Percentiles rank a stretch among this genome's conserved stretches.
Evolutionary conservation across 2,329 filamentous ascomycete species (phyloP).

Genomic region (Davidsoniella virescens): DNA sequence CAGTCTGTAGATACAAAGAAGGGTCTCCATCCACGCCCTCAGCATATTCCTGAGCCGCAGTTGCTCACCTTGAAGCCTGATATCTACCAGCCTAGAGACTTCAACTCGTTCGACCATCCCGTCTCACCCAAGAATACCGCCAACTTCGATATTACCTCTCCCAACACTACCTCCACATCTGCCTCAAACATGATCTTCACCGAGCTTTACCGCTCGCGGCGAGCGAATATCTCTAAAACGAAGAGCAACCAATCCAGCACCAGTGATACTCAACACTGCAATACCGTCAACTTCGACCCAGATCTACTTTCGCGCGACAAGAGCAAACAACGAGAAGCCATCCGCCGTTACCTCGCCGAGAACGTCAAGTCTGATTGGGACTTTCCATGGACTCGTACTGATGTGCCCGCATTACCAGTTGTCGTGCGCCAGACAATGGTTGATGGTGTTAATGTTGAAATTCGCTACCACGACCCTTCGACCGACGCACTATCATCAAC

Average conservation of each 20-base stretch:
- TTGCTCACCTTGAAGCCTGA: constrained; percentile 8
- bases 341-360: constrained; percentile 36
- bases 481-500: constrained; percentile 2
- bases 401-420: constrained; percentile 13
- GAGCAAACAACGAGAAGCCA: constrained; percentile 44
- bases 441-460: constrained; percentile 3
- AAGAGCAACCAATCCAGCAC: constrained; percentile 14
- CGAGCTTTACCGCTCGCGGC: constrained; percentile 40
- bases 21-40: constrained; percentile 8
- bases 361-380: constrained; percentile 44
- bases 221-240: constrained; percentile 32
- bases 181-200: constrained; percentile 38
- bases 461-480: constrained; percentile 12
- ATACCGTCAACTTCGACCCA: constrained; percentile 33
- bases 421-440: constrained; percentile 5
- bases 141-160: constrained; percentile 7
- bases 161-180: constrained; percentile 8
- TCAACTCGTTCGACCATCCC: constrained; percentile 11
- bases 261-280: constrained; percentile 18
- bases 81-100: constrained; percentile 10
- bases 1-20: constrained; percentile 7
- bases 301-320: constrained; percentile 48
- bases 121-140: constrained; percentile 1
- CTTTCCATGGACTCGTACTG: constrained; percentile 37
- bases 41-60: constrained; percentile 7